Conservation (phyloP, 2,329 filamentous ascomycete species). For the Aspergillus japonicus region DNA sequence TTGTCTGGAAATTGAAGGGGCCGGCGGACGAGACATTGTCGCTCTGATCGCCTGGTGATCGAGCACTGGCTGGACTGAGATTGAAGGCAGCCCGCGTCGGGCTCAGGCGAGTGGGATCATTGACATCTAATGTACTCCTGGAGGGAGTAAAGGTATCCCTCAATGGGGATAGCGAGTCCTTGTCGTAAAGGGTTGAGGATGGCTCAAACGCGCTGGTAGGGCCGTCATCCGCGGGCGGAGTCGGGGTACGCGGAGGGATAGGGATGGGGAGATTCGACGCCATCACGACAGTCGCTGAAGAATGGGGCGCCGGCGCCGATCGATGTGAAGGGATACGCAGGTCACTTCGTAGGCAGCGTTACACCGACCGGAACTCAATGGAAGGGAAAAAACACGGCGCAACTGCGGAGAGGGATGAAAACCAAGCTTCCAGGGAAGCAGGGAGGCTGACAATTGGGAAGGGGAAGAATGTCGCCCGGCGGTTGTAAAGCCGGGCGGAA, state of each 20-base stretch:
- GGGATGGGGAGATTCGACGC: slow-evolving; percentile 59
- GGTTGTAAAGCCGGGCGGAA: not conserved
- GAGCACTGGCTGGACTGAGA: slow-evolving; percentile 31
- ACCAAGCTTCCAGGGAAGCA: not conserved
- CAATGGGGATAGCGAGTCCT: slow-evolving; percentile 50
- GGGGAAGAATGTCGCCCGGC: not conserved
- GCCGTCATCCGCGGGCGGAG: slow-evolving; percentile 58
- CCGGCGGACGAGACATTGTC: slow-evolving; percentile 40
- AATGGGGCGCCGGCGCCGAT: slow-evolving; percentile 4
- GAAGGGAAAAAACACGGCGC: not conserved
- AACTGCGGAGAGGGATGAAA: not conserved
- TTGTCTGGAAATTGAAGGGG: slow-evolving; percentile 94
- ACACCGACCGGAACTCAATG: not conserved
- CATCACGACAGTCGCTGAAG: slow-evolving; percentile 44
- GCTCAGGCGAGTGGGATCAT: slow-evolving; percentile 29
- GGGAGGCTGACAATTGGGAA: not conserved
- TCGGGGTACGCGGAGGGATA: slow-evolving; percentile 62
- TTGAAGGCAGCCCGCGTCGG: slow-evolving; percentile 39
- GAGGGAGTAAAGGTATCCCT: slow-evolving; percentile 36
- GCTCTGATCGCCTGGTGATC: slow-evolving; percentile 28
- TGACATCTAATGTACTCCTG: slow-evolving; percentile 22
- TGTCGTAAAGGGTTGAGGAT: slow-evolving; percentile 37
- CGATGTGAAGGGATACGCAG: not conserved
- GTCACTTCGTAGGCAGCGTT: not conserved
- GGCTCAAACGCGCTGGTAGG: slow-evolving; percentile 25